Base-by-base conservation (phyloP, 2,329 filamentous ascomycete genomes). In the Diaporthe sp. region DNA sequence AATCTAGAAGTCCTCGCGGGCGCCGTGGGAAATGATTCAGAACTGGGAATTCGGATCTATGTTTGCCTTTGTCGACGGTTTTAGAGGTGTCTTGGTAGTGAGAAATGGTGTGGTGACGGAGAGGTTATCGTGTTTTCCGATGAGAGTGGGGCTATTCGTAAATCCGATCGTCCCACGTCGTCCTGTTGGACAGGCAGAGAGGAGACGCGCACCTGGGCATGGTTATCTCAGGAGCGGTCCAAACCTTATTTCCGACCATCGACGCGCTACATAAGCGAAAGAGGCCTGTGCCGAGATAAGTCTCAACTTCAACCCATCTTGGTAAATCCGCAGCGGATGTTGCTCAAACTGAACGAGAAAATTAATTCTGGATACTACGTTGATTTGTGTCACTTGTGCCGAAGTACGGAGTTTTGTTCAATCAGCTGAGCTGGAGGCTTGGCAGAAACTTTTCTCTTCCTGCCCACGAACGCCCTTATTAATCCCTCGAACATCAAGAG, bases 221-320 rank as follows among this genome's bases (percentile, higher is more conserved):
- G n/a, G 30, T 37, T 53, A 53, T 68, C 47, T 68, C 63, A 68
- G n/a, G 8, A 12, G 9, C 63, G n/a, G 44, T 15, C 47, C 22
- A 68, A 53, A 53, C 63, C 47, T 53, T 68, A 68, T 53, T 68
- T 68, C 63, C 63, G 63, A n/a, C 6, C n/a, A 17, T 4, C 15
- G 30, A 19, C 7, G n/a, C 5, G 25, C 25, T 22, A 15, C n/a
- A 4, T 7, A 4, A 7, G 12, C 3, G 2, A 12, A 68, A 39
- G 44, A 39, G 47, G 63, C 32, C 63, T 68, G 47, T 39, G 47
- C 63, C 32, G 63, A 53, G 63, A 68, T 39, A 68, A 39, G 4
- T 3, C n/a, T 30, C 44, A 25, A 39, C 32, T 3, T 53, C 32
- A 51, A 22, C 32, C 35, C 47, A 51, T 39, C 47, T 53, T 39